Evolutionary conservation across 352 stramenopile species (phyloP).

Genomic region (Blastocystis sp.): DNA sequence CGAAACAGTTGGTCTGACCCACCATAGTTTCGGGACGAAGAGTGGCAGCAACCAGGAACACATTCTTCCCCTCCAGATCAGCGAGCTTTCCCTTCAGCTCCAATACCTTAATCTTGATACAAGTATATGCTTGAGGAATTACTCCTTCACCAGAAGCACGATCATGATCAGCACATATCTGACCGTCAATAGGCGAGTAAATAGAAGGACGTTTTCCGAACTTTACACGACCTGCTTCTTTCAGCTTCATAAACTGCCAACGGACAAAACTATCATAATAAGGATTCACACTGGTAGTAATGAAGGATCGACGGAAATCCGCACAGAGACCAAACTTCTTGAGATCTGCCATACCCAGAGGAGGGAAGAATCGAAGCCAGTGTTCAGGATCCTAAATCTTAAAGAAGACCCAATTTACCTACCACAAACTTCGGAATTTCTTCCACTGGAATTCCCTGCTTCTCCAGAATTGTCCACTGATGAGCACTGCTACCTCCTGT

Average conservation of each 20-base stretch:
- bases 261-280: conserved; percentile 99
- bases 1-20: conserved; percentile 99
- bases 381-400: conserved; percentile 82
- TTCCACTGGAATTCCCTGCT: conserved; percentile 82
- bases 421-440: conserved; percentile 90
- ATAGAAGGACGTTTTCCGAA: conserved; percentile 97
- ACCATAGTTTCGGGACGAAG: conserved; percentile 99
- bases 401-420: not conserved
- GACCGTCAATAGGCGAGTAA: conserved; percentile 93
- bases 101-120: conserved; percentile 93
- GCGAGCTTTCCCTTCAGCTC: conserved; percentile 77
- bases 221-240: conserved; percentile 81
- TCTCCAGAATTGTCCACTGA: conserved; percentile 96
- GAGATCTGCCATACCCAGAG: conserved; percentile 90
- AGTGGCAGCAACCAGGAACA: conserved; percentile 95
- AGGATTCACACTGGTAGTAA: conserved; percentile 97
- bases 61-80: conserved; percentile 74
- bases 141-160: conserved; percentile 94
- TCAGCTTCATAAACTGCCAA: conserved; percentile 97
- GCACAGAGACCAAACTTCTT: conserved; percentile 92
- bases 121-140: conserved; percentile 96
- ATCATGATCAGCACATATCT: conserved; percentile 99
- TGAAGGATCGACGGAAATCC: conserved; percentile 97
- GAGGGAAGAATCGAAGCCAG: conserved; percentile 98
- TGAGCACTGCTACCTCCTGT: conserved; percentile 88